A percentile compares a stretch with the other conserved stretches of the same genome.
Conservation (phyloP, 257 asterid genomes). For the Nicotiana otophora region DNA sequence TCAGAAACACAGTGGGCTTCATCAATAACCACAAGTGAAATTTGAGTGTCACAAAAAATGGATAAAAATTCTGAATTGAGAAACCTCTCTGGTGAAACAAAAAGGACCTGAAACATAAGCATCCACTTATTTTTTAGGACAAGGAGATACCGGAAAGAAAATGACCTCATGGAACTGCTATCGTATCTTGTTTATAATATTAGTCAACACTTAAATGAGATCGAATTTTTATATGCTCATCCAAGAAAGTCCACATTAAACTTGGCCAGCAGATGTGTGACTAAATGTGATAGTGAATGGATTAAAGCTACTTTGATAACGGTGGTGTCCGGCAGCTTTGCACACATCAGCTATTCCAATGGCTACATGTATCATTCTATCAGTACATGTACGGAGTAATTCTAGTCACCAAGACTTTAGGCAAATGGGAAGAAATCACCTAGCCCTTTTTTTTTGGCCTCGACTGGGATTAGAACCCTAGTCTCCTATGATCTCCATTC, state of each 20-base stretch:
- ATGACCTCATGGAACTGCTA: background rate
- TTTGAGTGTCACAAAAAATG: slow-evolving; percentile 38
- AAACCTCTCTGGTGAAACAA: slow-evolving; percentile 97
- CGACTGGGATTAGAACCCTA: background rate
- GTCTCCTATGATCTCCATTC: background rate
- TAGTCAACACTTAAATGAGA: background rate
- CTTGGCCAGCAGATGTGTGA: background rate
- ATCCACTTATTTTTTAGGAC: background rate
- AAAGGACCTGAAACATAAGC: slow-evolving; percentile 68
- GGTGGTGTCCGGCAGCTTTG: background rate
- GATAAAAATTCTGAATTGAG: slow-evolving; percentile 70
- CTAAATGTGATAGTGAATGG: background rate
- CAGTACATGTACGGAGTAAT: background rate
- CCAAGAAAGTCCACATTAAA: background rate
- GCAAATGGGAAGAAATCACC: background rate
- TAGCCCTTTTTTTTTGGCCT: background rate
- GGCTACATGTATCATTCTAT: background rate
- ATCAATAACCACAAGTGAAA: slow-evolving; percentile 88
- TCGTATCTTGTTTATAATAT: background rate
- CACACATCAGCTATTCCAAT: background rate
- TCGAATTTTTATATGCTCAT: background rate
- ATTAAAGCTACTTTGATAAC: background rate
- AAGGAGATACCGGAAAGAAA: background rate
- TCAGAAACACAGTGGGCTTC: slow-evolving; percentile 99
- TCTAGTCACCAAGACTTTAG: background rate